These are phyloP conservation scores for Russula vinacea DNA, from an alignment of 768 basidiomycete species.

Conservation along the genomic window DNA sequence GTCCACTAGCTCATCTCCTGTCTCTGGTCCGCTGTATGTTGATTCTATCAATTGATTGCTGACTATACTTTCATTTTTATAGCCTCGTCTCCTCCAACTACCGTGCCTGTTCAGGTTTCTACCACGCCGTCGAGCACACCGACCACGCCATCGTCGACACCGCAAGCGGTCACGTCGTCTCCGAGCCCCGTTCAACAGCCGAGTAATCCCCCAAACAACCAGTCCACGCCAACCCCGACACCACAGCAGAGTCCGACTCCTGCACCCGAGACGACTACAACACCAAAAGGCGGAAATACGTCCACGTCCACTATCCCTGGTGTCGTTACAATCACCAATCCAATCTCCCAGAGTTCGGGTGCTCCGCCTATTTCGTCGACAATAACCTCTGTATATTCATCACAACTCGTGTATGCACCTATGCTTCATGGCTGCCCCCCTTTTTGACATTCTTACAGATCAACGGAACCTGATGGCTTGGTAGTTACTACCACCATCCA, in stretches of 20 bases:
- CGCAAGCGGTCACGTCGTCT: not conserved
- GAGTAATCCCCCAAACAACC: not conserved
- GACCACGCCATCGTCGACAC: not conserved
- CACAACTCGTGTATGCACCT: constrained; percentile 10
- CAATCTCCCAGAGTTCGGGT: not conserved
- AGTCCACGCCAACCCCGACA: not conserved
- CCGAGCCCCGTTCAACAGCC: not conserved
- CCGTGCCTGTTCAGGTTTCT: not conserved
- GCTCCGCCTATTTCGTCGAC: not conserved
- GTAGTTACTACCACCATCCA: constrained; percentile 20
- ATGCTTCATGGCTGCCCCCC: not conserved
- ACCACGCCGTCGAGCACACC: not conserved
- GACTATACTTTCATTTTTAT: not conserved
- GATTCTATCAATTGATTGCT: not conserved
- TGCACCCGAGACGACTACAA: not conserved
- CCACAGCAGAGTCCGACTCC: not conserved
- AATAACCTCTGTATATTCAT: constrained; percentile 11
- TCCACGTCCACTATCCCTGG: not conserved
- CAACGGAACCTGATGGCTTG: constrained; percentile 23
- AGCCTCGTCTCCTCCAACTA: not conserved
- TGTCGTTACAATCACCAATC: not conserved
- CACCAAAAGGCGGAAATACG: not conserved
- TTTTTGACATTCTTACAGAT: constrained; percentile 8
- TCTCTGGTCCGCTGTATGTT: not conserved
- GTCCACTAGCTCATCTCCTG: not conserved